phyloP scores from a whole-genome alignment of 305 asterid genomes.

The Fraxinus platypoda region DNA sequence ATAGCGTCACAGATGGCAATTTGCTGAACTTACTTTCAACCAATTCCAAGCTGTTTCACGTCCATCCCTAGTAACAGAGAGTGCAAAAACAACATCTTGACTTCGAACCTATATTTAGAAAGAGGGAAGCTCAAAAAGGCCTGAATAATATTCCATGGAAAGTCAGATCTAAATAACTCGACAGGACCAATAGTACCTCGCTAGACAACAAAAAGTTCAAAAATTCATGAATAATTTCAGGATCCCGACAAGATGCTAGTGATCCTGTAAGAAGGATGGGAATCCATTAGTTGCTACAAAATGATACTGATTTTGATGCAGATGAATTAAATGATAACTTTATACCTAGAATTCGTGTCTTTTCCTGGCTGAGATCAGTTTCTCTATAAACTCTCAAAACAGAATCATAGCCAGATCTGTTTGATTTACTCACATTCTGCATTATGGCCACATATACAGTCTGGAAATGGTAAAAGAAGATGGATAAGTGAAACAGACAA shows the following conservation, averaged over 20 bases:
- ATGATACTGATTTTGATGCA: background rate
- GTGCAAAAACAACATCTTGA: slow-evolving; percentile 86
- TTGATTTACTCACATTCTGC: slow-evolving; percentile 57
- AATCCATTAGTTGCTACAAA: slow-evolving; percentile 25
- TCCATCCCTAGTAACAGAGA: slow-evolving; percentile 66
- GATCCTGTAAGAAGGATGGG: slow-evolving; percentile 49
- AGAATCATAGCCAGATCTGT: slow-evolving; percentile 78
- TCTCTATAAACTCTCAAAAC: slow-evolving; percentile 75
- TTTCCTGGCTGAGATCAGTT: slow-evolving; percentile 96
- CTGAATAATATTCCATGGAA: background rate
- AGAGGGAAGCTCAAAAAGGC: slow-evolving; percentile 10
- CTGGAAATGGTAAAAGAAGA: slow-evolving; percentile 42
- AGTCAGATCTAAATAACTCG: background rate
- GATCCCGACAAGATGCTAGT: slow-evolving; percentile 69
- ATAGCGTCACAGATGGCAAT: background rate
- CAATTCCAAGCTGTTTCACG: slow-evolving; percentile 86
- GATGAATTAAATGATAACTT: slow-evolving; percentile 1
- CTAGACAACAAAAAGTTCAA: slow-evolving; percentile 75
- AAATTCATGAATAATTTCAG: slow-evolving; percentile 69
- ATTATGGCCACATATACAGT: slow-evolving; percentile 82
- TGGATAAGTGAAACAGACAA: slow-evolving; percentile 23
- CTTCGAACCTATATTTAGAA: slow-evolving; percentile 70
- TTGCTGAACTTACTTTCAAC: slow-evolving; percentile 65
- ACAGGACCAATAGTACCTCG: slow-evolving; percentile 52
- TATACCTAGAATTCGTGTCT: slow-evolving; percentile 80